phyloP scores from a whole-genome alignment of 208 protist species.

The Tritrichomonas musculus region DNA sequence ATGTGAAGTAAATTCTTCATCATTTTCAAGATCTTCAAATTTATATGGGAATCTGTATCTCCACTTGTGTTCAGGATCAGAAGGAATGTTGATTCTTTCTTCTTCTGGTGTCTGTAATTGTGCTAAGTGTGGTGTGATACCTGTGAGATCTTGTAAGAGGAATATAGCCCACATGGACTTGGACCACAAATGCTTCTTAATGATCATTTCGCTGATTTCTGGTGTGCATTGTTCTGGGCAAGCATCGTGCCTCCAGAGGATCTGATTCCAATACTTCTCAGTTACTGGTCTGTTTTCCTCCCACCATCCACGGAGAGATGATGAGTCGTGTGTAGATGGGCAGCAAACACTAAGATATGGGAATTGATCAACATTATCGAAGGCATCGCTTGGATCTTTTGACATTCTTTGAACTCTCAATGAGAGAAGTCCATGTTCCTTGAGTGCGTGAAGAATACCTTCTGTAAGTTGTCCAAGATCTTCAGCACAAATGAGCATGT shows the following conservation, averaged over 20 bases:
- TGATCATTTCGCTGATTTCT: background rate
- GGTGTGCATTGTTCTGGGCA: background rate
- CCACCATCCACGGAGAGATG: background rate
- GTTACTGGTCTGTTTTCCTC: background rate
- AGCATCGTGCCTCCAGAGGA: background rate
- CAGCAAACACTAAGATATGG: background rate
- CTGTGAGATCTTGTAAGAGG: background rate
- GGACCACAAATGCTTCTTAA: background rate
- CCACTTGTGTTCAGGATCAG: background rate
- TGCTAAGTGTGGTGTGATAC: background rate
- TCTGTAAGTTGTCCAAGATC: background rate
- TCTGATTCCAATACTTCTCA: background rate
- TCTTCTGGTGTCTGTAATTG: background rate
- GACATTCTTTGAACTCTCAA: background rate
- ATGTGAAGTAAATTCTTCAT: background rate
- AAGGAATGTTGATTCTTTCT: background rate
- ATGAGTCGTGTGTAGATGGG: background rate
- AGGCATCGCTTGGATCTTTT: background rate
- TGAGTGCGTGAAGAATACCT: background rate
- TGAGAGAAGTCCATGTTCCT: background rate
- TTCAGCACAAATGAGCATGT: background rate
- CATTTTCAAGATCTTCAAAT: background rate
- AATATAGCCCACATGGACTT: background rate
- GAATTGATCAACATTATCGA: background rate
- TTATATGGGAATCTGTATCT: background rate